Percentiles rank a stretch among this genome's conserved stretches.
These are phyloP conservation scores for Stylosanthes scabra DNA, from an alignment of 331 rosid genomes.

Conservation along the genomic window DNA sequence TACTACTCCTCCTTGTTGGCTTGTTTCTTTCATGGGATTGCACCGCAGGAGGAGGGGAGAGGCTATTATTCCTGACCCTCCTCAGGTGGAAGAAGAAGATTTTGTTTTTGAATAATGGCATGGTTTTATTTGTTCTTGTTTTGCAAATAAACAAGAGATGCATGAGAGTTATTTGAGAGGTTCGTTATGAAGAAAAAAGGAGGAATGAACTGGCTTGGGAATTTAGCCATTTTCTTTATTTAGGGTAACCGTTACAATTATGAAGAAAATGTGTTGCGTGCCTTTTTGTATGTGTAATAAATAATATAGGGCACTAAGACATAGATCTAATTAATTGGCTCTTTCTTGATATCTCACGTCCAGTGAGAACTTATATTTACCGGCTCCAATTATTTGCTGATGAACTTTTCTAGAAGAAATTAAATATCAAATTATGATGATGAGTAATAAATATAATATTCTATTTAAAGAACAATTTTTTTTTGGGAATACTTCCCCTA, in stretches of 20 bases:
- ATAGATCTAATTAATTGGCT: neutral
- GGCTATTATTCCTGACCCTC: neutral
- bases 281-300: neutral
- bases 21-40: neutral
- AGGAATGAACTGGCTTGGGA: conserved; percentile 38
- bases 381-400: too few relatives aligned
- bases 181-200: neutral
- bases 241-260: conserved; percentile 24
- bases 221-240: conserved; percentile 34
- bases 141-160: neutral
- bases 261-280: neutral
- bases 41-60: conserved; percentile 13
- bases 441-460: too few relatives aligned
- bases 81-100: conserved; percentile 7
- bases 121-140: conserved; percentile 18
- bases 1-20: neutral
- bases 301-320: too few relatives aligned
- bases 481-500: too few relatives aligned
- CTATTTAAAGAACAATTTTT: too few relatives aligned
- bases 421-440: too few relatives aligned
- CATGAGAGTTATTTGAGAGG: neutral
- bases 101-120: conserved; percentile 31
- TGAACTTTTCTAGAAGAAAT: too few relatives aligned
- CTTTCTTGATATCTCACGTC: neutral
- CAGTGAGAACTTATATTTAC: too few relatives aligned